These are phyloP conservation scores for Berkeleyomyces basicola DNA, from an alignment of 2,329 filamentous ascomycete genomes.

Conservation along the genomic window DNA sequence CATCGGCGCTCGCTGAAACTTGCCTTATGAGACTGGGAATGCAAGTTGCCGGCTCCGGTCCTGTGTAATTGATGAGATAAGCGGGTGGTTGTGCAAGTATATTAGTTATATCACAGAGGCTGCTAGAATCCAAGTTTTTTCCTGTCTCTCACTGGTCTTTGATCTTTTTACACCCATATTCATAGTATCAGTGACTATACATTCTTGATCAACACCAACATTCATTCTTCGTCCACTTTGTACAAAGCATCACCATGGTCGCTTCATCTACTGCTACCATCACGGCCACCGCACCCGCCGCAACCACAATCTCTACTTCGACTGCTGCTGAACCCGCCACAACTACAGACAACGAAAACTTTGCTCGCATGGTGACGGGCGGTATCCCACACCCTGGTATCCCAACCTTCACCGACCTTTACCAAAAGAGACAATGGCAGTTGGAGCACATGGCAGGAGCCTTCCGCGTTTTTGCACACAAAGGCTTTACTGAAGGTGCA, in stretches of 20 bases:
- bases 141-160: neutral
- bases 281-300: neutral
- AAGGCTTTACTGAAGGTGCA: slow-evolving; percentile 42
- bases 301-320: neutral
- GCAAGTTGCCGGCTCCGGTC: slow-evolving; percentile 3
- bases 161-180: neutral
- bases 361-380: slow-evolving; percentile 7
- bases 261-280: neutral
- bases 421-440: slow-evolving; percentile 22
- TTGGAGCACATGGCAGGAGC: slow-evolving; percentile 28
- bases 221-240: neutral
- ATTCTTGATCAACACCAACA: neutral
- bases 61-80: neutral
- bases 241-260: neutral
- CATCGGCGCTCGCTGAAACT: neutral
- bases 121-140: neutral
- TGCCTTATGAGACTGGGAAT: neutral
- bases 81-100: neutral
- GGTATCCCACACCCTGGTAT: slow-evolving; percentile 9
- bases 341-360: slow-evolving; percentile 4
- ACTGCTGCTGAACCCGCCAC: neutral
- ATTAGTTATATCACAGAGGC: neutral
- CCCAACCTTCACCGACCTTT: slow-evolving; percentile 7
- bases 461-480: slow-evolving; percentile 30
- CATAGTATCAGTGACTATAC: too few species aligned